Percentiles rank a stretch among this genome's conserved stretches.
Conservation (phyloP, 495 filamentous ascomycete species). For the Penicillium herquei region DNA sequence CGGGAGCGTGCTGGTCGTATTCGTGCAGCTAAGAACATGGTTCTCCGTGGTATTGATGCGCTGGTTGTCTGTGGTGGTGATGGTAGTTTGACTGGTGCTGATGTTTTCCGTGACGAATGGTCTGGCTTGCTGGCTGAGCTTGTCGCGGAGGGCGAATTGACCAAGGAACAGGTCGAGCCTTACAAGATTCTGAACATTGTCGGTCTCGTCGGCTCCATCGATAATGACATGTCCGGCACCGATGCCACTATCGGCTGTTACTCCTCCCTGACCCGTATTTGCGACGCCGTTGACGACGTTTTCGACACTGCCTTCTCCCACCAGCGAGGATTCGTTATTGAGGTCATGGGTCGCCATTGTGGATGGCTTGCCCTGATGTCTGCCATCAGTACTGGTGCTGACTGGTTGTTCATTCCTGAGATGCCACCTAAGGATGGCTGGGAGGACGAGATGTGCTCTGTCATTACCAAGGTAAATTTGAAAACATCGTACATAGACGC, state of each 20-base stretch:
- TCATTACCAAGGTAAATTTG: slow-evolving; percentile 69
- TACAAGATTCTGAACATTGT: slow-evolving; percentile 90
- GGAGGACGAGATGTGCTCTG: slow-evolving; percentile 82
- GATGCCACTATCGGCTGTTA: slow-evolving; percentile 98
- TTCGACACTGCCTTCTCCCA: slow-evolving; percentile 97
- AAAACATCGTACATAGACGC: not conserved
- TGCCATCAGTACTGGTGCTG: slow-evolving; percentile 90
- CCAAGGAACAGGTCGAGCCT: slow-evolving; percentile 63
- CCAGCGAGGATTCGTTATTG: slow-evolving; percentile 95
- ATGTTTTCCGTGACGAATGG: slow-evolving; percentile 92
- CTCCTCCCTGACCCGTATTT: slow-evolving; percentile 87
- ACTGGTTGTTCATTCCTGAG: slow-evolving; percentile 97
- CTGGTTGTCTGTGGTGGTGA: slow-evolving; percentile 97
- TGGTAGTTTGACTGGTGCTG: slow-evolving; percentile 93
- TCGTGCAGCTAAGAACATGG: slow-evolving; percentile 86
- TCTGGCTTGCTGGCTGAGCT: slow-evolving; percentile 81
- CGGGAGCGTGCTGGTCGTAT: slow-evolving; percentile 81
- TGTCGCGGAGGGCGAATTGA: slow-evolving; percentile 65
- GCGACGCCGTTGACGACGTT: slow-evolving; percentile 92
- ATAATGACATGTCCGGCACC: slow-evolving; percentile 96
- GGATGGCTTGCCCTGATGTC: slow-evolving; percentile 98
- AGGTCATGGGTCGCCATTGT: slow-evolving; percentile 99
- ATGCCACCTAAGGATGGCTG: slow-evolving; percentile 86
- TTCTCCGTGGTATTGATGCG: slow-evolving; percentile 90
- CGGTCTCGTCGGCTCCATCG: slow-evolving; percentile 93